Base-by-base conservation (phyloP, 257 asterid genomes). In the Plantago ovata region DNA sequence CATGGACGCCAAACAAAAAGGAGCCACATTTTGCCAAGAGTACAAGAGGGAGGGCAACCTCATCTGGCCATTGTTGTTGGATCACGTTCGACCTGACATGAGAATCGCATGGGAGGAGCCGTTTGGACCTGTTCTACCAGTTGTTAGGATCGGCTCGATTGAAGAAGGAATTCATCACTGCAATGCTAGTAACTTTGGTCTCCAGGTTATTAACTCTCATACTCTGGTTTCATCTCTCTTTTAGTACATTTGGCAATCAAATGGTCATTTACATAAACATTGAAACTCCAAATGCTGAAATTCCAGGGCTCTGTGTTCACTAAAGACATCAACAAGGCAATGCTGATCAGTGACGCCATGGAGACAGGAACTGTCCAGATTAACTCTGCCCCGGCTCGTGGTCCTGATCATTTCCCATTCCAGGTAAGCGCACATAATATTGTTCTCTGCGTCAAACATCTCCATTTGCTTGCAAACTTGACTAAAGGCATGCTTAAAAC, bases 31-130 rank as follows among this genome's bases (percentile, higher is more conserved):
- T 28, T 93, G 97, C 65, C 97, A 93, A 51, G 86, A 84, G 61
- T 89, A 89, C 77, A 86, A 69, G 69, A 93, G 97, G 78, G 98
- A 93, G 14, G 98, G 98, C 41, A 93, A 93, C 53, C 97, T 93
- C 57, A 86, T 93, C 12, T 93, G 97, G 96, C 98, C 98, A 0
- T 56, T 92, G 70, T 68, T 92, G 81, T 61, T 93, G 60, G 98
- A 93, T 44, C 74, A 93, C 12, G 97, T 93, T 13, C 63, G 87
- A 32, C 89, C 98, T 0, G 95, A 93, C 64, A 89, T 93, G 98
- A 82, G 98, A 50, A 89, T 93, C 4, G 96, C 98, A 0, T 89
- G 97, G 97, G 98, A 93, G 79, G 98, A 93, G 76, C 98, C 98
- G 0, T 93, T 93, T 24, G 98, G 98, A 1, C 98, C 98, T 0